Conservation (phyloP, 495 filamentous ascomycete genomes). For the Pyronema omphalodes region DNA sequence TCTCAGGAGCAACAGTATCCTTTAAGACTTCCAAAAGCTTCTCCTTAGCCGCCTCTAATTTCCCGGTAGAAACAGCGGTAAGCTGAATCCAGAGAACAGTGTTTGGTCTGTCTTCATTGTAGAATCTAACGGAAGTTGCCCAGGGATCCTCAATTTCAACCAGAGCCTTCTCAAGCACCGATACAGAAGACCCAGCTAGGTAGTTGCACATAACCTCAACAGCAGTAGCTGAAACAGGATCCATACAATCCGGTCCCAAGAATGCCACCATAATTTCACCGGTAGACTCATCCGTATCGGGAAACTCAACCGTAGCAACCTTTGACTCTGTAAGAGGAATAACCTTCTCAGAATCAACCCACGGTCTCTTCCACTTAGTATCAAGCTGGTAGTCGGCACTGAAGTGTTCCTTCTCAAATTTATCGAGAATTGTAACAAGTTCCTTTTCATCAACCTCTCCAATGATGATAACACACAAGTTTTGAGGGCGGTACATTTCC, state of each 20-base stretch:
- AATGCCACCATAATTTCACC: constrained; percentile 73
- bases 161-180: constrained; percentile 72
- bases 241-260: constrained; percentile 62
- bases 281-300: constrained; percentile 85
- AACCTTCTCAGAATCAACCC: constrained; percentile 69
- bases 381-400: no score
- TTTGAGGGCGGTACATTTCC: constrained; percentile 97
- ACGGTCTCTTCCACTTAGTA: constrained; percentile 37
- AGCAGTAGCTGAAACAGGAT: constrained; percentile 44
- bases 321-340: constrained; percentile 48
- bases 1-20: constrained; percentile 47
- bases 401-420: constrained; percentile 51
- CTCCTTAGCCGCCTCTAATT: constrained; percentile 63
- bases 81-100: constrained; percentile 67
- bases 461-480: constrained; percentile 73
- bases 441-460: constrained; percentile 74
- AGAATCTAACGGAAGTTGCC: constrained; percentile 61
- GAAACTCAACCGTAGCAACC: constrained; percentile 69
- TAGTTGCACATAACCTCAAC: constrained; percentile 63
- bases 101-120: constrained; percentile 57
- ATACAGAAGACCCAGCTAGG: constrained; percentile 78
- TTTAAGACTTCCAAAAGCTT: constrained; percentile 68
- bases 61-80: constrained; percentile 69
- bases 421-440: constrained; percentile 60
- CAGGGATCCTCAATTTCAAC: constrained; percentile 79